Conservation (phyloP, 2,329 filamentous ascomycete genomes). For the Chrysoporthe deuterocubensis region DNA sequence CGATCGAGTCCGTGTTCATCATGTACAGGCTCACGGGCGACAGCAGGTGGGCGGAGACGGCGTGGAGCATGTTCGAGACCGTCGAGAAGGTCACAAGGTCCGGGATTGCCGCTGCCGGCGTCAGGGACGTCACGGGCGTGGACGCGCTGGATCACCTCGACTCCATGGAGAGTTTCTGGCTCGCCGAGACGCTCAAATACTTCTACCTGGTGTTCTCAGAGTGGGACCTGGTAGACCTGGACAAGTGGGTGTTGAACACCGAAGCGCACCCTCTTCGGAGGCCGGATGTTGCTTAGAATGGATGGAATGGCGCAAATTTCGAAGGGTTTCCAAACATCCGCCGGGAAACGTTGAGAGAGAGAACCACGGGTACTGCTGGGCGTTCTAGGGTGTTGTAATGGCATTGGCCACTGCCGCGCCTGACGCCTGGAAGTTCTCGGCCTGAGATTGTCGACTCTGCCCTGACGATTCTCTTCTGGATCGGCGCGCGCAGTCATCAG, state of each 20-base stretch:
- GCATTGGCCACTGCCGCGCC: too few species aligned
- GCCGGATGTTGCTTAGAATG: conserved; percentile 28
- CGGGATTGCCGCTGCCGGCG: conserved; percentile 64
- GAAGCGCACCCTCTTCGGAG: conserved; percentile 57
- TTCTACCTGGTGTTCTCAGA: conserved; percentile 67
- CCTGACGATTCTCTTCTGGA: too few species aligned
- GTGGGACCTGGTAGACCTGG: conserved; percentile 61
- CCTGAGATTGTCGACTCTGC: too few species aligned
- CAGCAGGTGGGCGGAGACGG: conserved; percentile 65
- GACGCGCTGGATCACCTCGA: conserved; percentile 49
- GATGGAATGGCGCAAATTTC: background rate
- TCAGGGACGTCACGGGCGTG: conserved; percentile 65
- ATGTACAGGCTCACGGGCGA: conserved; percentile 77
- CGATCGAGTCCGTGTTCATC: conserved; percentile 80
- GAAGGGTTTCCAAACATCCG: background rate
- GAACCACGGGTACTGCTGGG: too few species aligned
- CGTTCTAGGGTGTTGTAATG: too few species aligned
- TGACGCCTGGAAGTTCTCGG: too few species aligned
- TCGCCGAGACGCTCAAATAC: conserved; percentile 71
- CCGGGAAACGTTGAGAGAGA: too few species aligned
- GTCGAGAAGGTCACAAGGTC: conserved; percentile 66
- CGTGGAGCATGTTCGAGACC: conserved; percentile 74
- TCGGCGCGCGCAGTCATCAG: too few species aligned
- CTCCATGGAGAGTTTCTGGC: conserved; percentile 78
- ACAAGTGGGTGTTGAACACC: conserved; percentile 65